Percentiles rank a stretch among this genome's conserved stretches.
Conservation (phyloP, 1,139 yeast genomes). For the Kurtzmaniella quercitrusa region DNA sequence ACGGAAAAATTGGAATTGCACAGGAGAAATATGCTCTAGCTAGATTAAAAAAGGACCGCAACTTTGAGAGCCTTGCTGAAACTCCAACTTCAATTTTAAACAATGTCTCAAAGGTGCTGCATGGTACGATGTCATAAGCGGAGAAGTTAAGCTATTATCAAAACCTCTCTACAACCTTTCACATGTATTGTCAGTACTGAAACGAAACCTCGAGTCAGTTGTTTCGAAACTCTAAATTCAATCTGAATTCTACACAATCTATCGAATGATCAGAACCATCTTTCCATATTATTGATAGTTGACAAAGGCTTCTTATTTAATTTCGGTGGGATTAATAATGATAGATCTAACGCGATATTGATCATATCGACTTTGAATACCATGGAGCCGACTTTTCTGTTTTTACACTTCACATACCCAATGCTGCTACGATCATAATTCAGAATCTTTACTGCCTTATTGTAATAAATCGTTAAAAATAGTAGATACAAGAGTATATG, state of each 20-base stretch:
- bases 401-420: no score
- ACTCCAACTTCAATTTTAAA: background rate
- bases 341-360: background rate
- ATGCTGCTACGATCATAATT: background rate
- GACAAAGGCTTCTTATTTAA: background rate
- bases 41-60: background rate
- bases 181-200: background rate
- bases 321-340: background rate
- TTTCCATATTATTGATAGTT: background rate
- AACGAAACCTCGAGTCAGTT: background rate
- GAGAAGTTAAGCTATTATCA: background rate
- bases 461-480: background rate
- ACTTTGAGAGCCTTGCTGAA: background rate
- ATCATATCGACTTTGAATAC: background rate
- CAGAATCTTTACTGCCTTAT: background rate
- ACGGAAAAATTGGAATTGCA: no score
- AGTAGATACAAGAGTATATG: background rate
- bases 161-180: no score
- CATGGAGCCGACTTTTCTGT: background rate
- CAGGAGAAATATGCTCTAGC: background rate
- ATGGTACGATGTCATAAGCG: background rate
- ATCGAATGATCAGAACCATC: background rate
- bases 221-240: background rate
- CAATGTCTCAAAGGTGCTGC: background rate
- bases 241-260: background rate